phyloP scores from a whole-genome alignment of 768 basidiomycete genomes.

The Collybiopsis confluens region DNA sequence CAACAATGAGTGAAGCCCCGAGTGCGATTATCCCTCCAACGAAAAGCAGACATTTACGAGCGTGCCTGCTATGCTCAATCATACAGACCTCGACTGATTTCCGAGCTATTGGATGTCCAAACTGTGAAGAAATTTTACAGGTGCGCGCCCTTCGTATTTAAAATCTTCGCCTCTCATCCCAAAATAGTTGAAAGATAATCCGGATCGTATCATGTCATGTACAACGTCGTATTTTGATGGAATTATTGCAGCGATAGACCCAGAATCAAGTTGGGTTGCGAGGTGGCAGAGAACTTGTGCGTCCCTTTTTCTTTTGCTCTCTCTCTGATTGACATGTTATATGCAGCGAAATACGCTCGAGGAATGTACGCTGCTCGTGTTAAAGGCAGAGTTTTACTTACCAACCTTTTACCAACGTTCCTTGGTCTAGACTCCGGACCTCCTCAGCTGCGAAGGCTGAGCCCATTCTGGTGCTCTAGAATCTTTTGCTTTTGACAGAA shows the following conservation, averaged over 20 bases:
- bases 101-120: conserved; percentile 84
- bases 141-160: conserved; percentile 37
- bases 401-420: no score
- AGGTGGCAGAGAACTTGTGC: conserved; percentile 92
- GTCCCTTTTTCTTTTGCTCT: conserved; percentile 22
- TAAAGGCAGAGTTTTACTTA: conserved; percentile 77
- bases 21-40: conserved; percentile 49
- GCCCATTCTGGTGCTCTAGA: no score
- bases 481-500: no score
- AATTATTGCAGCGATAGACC: conserved; percentile 80
- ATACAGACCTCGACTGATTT: conserved; percentile 85
- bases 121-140: conserved; percentile 94
- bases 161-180: not conserved
- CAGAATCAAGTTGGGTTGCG: conserved; percentile 91
- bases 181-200: conserved; percentile 80
- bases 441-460: no score
- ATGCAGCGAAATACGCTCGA: conserved; percentile 78
- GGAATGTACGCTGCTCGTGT: conserved; percentile 95
- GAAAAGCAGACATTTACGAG: conserved; percentile 73
- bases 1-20: conserved; percentile 2
- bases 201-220: conserved; percentile 79
- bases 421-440: no score
- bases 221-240: conserved; percentile 95
- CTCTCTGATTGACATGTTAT: not conserved
- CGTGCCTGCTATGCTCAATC: conserved; percentile 91